Evolutionary conservation across 2,329 filamentous ascomycete genomes (phyloP), one percentile per base, ranked within the genome.

Genomic region (Penicillium expansum): DNA sequence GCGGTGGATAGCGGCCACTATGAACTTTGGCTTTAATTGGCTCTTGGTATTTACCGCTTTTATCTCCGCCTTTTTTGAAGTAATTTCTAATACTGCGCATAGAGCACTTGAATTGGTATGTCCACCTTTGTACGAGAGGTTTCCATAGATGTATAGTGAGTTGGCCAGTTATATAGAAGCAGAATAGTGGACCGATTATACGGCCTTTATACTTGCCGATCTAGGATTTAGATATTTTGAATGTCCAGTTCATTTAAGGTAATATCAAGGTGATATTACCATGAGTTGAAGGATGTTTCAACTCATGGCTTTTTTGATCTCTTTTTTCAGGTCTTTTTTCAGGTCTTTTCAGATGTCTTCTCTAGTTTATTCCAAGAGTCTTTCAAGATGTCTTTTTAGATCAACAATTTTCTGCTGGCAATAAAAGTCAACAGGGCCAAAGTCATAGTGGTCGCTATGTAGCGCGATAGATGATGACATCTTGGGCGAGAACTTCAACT

Each of bases 401-500:
- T 10, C 8, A 14, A 18, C 30, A 47, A 35, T 47, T 47, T 35
- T 35, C 30, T 47, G 44, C 44, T 1, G 44, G 20, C 44, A 47
- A 33, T 47, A 47, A 47, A 24, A n/a, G 44, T 47, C 30, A n/a
- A 47, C 10, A 35, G 20, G 14, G 13, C 5, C 30, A 24, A 47
- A 22, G 30, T 47, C 30, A 9, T 16, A 4, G 9, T 47, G 44
- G 44, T 47, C 44, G 30, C 44, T 47, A 33, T 47, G 1, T 2
- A 3, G 14, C n/a, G 14, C 30, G 44, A 24, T 24, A 24, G 9
- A 24, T 5, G 13, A 56, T 52, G 33, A 56, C 48, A 52, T 47
- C 29, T 35, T 52, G 35, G 16, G 49, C 38, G 20, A 56, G 48
- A 56, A 47, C 54, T 52, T 56, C 48, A 41, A 56, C 48, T 47